Evolutionary conservation across 352 stramenopile genomes (phyloP), one percentile per base, ranked within the genome.

Genomic region (Phytopythium cucurbitacearum): DNA sequence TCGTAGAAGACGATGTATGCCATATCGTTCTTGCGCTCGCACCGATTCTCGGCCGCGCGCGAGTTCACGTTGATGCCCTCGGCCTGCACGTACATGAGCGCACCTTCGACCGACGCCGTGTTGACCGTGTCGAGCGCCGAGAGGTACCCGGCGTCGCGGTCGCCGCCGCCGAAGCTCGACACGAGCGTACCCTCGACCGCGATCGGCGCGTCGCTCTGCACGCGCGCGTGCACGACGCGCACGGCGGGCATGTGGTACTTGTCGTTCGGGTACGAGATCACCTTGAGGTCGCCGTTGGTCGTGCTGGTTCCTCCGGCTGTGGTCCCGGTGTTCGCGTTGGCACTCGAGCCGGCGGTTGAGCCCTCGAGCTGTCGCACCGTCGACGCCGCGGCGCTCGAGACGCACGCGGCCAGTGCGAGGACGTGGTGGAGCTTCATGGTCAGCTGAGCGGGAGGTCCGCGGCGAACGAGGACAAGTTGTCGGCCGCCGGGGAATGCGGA

Each of bases 51-150:
- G 2, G 63, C 35, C 0, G 70, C 56, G 6, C 80, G 77, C 9
- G 67, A 60, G 40, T 81, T 72, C 21, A 73, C 36, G 57, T 93
- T 87, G 64, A 93, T 93, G 12, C 78, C 77, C 38, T 93, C 82
- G 1, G 80, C 79, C 61, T 91, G 80, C 4, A 93, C 79, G 50
- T 86, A 93, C 76, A 91, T 89, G 42, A 93, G 67, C 4, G 77
- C 69, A 13, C 83, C 83, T 32, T 91, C 80, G 0, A 93, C 77
- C 0, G 57, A 76, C 13, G 80, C 83, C 5, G 78, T 87, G 62
- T 93, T 93, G 53, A 93, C 80, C 3, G 65, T 71, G 63, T 94
- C 80, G 53, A 91, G 69, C 8, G 55, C 66, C 40, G 74, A 76
- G 11, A 77, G 42, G 65, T 91, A 91, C 0, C 78, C 80, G 10